Conservation (phyloP, 805 yeast species). For the Candida ponderosae region DNA sequence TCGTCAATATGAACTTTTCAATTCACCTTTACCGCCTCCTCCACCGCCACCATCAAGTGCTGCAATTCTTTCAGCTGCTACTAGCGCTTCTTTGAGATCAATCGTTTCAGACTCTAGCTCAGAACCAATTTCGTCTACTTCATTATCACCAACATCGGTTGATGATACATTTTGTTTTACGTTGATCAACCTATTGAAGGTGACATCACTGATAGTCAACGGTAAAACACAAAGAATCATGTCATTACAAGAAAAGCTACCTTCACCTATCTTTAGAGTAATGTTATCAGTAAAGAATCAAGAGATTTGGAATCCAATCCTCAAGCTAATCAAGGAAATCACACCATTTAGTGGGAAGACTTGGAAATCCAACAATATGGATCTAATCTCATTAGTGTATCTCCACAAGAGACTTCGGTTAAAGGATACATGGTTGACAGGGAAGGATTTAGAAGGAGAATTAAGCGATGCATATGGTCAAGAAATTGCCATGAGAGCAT, state of each 20-base stretch:
- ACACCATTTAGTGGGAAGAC: conserved; percentile 89
- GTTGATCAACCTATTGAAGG: conserved; percentile 42
- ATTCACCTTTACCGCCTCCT: too few relatives aligned
- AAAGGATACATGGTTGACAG: conserved; percentile 84
- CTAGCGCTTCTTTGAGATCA: too few relatives aligned
- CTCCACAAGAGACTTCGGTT: conserved; percentile 64
- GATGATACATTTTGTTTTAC: conserved; percentile 39
- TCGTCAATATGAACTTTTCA: too few relatives aligned
- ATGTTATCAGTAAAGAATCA: conserved; percentile 53
- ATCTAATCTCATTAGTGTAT: conserved; percentile 79
- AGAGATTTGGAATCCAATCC: conserved; percentile 57
- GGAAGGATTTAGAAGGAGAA: conserved; percentile 70
- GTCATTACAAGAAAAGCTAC: conserved; percentile 51
- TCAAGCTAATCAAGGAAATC: conserved; percentile 68
- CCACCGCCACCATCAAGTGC: neutral
- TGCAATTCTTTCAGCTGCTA: too few relatives aligned
- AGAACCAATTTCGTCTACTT: too few relatives aligned
- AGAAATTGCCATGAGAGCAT: conserved; percentile 74
- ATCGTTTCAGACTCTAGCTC: too few relatives aligned
- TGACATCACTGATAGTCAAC: conserved; percentile 50
- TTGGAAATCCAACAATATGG: conserved; percentile 94
- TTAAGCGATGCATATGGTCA: conserved; percentile 74
- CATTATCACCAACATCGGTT: neutral
- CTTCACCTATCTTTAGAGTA: conserved; percentile 54
- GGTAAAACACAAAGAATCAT: conserved; percentile 70